Base-by-base conservation (phyloP, 352 stramenopile species). In the Pythium oligandrum region DNA sequence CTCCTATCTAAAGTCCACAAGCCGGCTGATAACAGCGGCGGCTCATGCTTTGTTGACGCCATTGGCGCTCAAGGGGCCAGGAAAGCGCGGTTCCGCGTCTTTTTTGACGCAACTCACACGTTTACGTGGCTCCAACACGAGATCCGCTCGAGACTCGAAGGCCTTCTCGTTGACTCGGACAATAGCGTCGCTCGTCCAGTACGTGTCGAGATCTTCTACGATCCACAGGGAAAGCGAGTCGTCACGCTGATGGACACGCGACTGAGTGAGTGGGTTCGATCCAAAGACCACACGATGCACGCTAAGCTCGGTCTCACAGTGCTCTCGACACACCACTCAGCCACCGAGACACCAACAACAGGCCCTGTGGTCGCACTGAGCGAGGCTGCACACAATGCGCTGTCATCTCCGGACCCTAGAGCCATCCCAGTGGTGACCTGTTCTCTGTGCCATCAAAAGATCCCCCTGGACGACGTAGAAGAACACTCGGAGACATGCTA, bases 81-180 rank as follows among this genome's bases (percentile, higher is more conserved):
- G 7, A 55, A 63, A 48, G 33, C 58, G 1, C 55, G 58, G 7
- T 54, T 81, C 12, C 65, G 65, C 5, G 71, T 77, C 11, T 81
- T 71, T 46, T 73, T 68, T 36, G 65, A 60, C 1, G 51, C 59
- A 8, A 35, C 50, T 4, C 40, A 40, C 17, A 75, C 62, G 17
- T 63, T 73, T 38, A 56, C 61, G 48, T 75, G 68, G 68, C 59
- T 81, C 3, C 53, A 56, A n/a, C 49, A 67, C 26, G 62, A 77
- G 37, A 62, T 74, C 30, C 33, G 30, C 3, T 33, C 53, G 39
- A 34, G 53, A 26, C 17, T 26, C 17, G 17, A 26, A 26, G 17
- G 17, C 17, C 17, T 26, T 26, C 17, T 26, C 17, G 17, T 26
- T 26, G 17, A 26, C 17, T 26, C 17, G 17, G 17, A 26, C 17